A percentile compares a stretch with the other conserved stretches of the same genome.
phyloP scores from a whole-genome alignment of 2,329 filamentous ascomycete species.

The Stemphylium lycopersici region DNA sequence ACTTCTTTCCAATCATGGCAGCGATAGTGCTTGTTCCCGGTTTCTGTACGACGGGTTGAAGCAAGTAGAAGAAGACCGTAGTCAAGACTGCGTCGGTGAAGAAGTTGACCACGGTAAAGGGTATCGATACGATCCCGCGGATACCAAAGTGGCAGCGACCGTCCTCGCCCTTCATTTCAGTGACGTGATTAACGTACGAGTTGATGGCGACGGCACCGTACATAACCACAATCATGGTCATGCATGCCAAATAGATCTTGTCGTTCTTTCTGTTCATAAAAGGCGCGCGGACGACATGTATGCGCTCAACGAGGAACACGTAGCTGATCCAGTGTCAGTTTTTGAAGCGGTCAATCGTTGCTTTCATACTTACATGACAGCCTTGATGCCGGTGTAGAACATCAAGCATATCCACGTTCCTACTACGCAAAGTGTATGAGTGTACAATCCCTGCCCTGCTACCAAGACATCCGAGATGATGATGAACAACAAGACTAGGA shows the following conservation, averaged over 20 bases:
- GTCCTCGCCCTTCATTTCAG: slow-evolving; percentile 31
- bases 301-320: slow-evolving; percentile 49
- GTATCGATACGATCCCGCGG: slow-evolving; percentile 40
- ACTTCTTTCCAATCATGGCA: neutral
- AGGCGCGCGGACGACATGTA: slow-evolving; percentile 44
- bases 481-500: slow-evolving; percentile 27
- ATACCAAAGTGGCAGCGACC: slow-evolving; percentile 48
- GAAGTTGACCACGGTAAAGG: slow-evolving; percentile 45
- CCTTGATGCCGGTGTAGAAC: slow-evolving; percentile 46
- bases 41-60: slow-evolving; percentile 29
- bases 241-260: slow-evolving; percentile 40
- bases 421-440: slow-evolving; percentile 31
- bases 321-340: slow-evolving; percentile 28
- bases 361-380: slow-evolving; percentile 21
- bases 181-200: slow-evolving; percentile 38
- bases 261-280: slow-evolving; percentile 40
- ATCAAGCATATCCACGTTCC: slow-evolving; percentile 47
- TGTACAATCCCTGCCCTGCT: slow-evolving; percentile 36
- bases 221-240: slow-evolving; percentile 27
- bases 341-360: neutral
- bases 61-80: slow-evolving; percentile 44
- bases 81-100: slow-evolving; percentile 45
- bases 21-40: neutral
- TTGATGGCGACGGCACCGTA: slow-evolving; percentile 33
- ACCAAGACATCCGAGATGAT: slow-evolving; percentile 31